Evolutionary conservation across 1,284 basidiomycete species (phyloP).

Genomic region (Fomitopsis schrenkii): DNA sequence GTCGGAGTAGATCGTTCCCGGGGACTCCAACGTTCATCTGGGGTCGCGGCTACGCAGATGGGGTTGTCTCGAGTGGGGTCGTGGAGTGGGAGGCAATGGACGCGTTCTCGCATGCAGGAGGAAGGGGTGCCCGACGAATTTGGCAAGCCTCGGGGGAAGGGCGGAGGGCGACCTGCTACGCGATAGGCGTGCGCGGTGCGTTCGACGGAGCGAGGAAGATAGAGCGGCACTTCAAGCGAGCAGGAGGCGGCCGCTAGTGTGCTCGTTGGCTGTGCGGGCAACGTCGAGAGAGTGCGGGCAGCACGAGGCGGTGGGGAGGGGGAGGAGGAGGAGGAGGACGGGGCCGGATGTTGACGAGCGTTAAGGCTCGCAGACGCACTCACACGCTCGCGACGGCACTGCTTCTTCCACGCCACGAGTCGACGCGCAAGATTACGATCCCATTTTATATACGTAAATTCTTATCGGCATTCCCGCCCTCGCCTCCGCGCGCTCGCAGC

Average conservation of each 20-base stretch:
- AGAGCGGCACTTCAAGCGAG: constrained; percentile 9
- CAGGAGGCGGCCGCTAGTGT: constrained; percentile 7
- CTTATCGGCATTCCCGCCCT: constrained; percentile 2
- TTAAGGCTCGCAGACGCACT: constrained; percentile 20
- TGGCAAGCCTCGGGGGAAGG: constrained; percentile 11
- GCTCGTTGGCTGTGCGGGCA: constrained; percentile 20
- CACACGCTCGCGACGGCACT: constrained; percentile 23
- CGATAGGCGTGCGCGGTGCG: constrained; percentile 6
- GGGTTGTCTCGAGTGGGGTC: constrained; percentile 1
- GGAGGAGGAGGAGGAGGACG: constrained; percentile 6
- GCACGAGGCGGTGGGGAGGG: constrained; percentile 19
- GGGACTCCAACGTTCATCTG: constrained; percentile 20
- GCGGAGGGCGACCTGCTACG: constrained; percentile 4
- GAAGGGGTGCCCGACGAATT: constrained; percentile 3
- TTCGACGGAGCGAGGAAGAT: constrained; percentile 16
- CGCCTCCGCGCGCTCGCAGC: background rate
- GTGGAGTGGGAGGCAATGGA: constrained; percentile 2
- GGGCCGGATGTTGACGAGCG: constrained; percentile 19
- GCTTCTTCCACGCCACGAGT: constrained; percentile 23
- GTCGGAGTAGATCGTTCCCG: constrained; percentile 39
- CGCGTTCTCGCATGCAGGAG: constrained; percentile 21
- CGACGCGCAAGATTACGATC: constrained; percentile 5
- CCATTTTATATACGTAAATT: constrained; percentile 2
- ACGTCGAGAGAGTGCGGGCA: constrained; percentile 22
- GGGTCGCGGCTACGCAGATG: constrained; percentile 2